phyloP scores from a whole-genome alignment of 2,329 filamentous ascomycete genomes.

The Fusarium falciforme region DNA sequence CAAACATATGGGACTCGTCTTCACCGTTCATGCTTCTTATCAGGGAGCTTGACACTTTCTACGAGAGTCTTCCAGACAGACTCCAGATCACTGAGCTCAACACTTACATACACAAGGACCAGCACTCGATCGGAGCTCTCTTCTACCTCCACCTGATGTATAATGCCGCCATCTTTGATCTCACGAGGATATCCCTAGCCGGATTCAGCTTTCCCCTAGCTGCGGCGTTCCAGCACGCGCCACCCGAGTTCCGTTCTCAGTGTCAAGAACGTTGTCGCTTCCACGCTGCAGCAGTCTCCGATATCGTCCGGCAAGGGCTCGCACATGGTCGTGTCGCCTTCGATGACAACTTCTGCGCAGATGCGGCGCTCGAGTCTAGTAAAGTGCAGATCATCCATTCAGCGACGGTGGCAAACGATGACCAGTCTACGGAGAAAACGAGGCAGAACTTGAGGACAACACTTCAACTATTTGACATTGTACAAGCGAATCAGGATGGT shows the following conservation, averaged over 20 bases:
- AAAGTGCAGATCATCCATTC: slow-evolving; percentile 1
- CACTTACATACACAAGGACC: slow-evolving; percentile 4
- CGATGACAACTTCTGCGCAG: background rate
- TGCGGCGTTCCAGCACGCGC: background rate
- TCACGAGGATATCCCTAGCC: slow-evolving; percentile 8
- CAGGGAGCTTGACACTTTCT: background rate
- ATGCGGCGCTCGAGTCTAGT: background rate
- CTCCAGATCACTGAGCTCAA: background rate
- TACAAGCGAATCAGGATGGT: background rate
- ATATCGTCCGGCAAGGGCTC: background rate
- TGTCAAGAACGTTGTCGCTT: slow-evolving; percentile 6
- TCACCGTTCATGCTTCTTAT: background rate
- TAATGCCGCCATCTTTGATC: slow-evolving; percentile 7
- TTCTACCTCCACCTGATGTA: slow-evolving; percentile 13
- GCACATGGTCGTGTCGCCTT: background rate
- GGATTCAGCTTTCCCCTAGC: slow-evolving; percentile 17
- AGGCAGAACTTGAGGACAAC: background rate
- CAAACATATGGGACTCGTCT: background rate
- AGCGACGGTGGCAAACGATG: background rate
- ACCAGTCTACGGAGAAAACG: background rate
- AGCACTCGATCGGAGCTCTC: background rate
- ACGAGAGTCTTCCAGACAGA: background rate
- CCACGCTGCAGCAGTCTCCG: background rate
- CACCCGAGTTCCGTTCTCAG: background rate
- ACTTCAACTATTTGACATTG: background rate